Percentiles rank a stretch among this genome's conserved stretches.
Conservation (phyloP, 768 basidiomycete species). For the Boletus rex-veris region DNA sequence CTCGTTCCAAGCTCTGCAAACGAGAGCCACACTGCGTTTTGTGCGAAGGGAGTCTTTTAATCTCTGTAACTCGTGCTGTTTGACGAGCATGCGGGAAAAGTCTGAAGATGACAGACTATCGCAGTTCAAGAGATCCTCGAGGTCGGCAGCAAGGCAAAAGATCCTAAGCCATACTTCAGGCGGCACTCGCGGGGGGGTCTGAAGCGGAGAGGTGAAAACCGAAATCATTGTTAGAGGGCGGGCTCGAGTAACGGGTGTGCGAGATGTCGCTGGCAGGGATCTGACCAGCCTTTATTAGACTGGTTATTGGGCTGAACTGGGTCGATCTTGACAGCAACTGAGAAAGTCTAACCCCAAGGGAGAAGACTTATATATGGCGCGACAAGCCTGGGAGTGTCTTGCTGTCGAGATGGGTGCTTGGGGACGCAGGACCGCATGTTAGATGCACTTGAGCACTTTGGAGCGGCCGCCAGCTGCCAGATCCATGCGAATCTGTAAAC, state of each 20-base stretch:
- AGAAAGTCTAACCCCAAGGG: not conserved
- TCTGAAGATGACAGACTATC: constrained; percentile 10
- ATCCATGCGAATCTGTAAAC: not conserved
- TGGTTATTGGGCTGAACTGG: not conserved
- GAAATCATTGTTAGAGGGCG: constrained; percentile 12
- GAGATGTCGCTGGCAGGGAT: not conserved
- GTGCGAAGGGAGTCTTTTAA: constrained; percentile 23
- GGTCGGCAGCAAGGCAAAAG: constrained; percentile 19
- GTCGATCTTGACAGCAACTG: not conserved
- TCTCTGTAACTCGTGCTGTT: constrained; percentile 10
- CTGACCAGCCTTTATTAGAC: not conserved
- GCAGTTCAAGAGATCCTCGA: constrained; percentile 11
- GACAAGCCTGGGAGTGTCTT: constrained; percentile 15
- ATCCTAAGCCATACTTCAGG: constrained; percentile 31
- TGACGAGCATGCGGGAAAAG: constrained; percentile 18
- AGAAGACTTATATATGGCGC: constrained; percentile 8
- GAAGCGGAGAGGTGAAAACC: not conserved
- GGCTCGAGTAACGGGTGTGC: not conserved
- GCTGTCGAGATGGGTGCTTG: not conserved
- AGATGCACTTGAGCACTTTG: not conserved
- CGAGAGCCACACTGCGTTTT: constrained; percentile 21
- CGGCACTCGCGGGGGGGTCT: constrained; percentile 12
- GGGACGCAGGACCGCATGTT: not conserved
- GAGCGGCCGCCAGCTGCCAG: not conserved
- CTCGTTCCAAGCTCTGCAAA: constrained; percentile 24